Evolutionary conservation across 768 basidiomycete genomes (phyloP), one percentile per base, ranked within the genome.

Genomic region (Psilocybe cyanescens): DNA sequence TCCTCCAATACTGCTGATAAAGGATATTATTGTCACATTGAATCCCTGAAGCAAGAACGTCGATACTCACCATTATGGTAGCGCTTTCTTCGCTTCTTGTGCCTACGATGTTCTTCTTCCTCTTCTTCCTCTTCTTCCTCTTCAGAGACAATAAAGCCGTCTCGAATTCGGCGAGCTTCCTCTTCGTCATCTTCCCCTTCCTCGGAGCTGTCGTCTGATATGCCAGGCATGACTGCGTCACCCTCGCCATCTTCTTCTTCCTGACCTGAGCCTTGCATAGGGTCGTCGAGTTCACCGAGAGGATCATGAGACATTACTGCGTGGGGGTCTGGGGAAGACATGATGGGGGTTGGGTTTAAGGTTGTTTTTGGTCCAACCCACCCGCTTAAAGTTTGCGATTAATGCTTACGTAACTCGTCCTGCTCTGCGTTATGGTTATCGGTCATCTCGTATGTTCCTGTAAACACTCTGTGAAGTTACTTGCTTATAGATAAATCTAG

Each of bases 101-200:
- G 83, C 67, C 84, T 82, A 60, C 82, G 79, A 58, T 81, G 83
- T 47, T 83, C 81, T 46, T 85, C 81, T 1, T 84, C 86, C 0
- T 86, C 87, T 0, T 86, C 90, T 3, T 90, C 92, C 6, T 94
- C 91, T 0, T 92, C 94, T 61, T 96, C 92, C 58, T 91, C 94
- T 62, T 96, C 92, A 59, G 92, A 92, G 7, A 95, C 95, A 68
- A 98, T 97, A 71, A 98, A 97, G 0, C 93, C 95, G 53, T 95
- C 92, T 54, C 87, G 79, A 58, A 97, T 86, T 59, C 85, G 81
- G 59, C 85, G 83, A 67, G 80, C 90, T 77, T 95, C 95, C 63
- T 97, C 96, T 68, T 88, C 91, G 70, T 97, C 95, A 51, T 97
- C 95, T 39, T 96, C 93, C 37, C 86, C 90, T 70, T 68, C 71